Conservation (phyloP, 192 early-diverging fungal genomes). For the Mortierella alpina region DNA sequence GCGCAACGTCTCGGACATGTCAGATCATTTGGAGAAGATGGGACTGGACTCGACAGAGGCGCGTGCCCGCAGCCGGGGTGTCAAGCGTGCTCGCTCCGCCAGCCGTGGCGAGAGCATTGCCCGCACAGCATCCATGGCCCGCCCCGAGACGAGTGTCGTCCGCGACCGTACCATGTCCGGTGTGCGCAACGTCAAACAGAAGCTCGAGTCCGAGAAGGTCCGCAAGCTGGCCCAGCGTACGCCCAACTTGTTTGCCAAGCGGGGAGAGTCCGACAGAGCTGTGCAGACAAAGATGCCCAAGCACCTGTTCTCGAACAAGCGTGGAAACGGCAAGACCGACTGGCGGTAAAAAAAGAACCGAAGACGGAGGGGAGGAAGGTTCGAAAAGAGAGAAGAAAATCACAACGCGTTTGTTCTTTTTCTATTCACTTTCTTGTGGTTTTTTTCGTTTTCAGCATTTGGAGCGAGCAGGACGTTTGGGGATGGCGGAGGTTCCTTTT, state of each 20-base stretch:
- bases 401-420: background rate
- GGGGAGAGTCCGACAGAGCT: slow-evolving; percentile 95
- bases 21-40: slow-evolving; percentile 73
- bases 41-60: slow-evolving; percentile 79
- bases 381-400: background rate
- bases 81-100: slow-evolving; percentile 83
- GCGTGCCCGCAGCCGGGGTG: slow-evolving; percentile 69
- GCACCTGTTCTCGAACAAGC: slow-evolving; percentile 97
- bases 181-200: slow-evolving; percentile 68
- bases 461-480: no score
- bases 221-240: slow-evolving; percentile 78
- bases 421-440: background rate
- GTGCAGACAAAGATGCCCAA: slow-evolving; percentile 96
- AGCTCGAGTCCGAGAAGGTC: slow-evolving; percentile 80
- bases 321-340: slow-evolving; percentile 81
- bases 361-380: background rate
- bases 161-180: slow-evolving; percentile 82
- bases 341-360: slow-evolving; percentile 71
- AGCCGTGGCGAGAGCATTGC: slow-evolving; percentile 75
- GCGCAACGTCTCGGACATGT: slow-evolving; percentile 68
- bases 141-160: slow-evolving; percentile 65
- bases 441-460: no score
- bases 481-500: no score
- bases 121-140: slow-evolving; percentile 68
- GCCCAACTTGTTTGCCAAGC: slow-evolving; percentile 79